phyloP scores from a whole-genome alignment of 2,329 filamentous ascomycete genomes.

The Sporothrix sp. region DNA sequence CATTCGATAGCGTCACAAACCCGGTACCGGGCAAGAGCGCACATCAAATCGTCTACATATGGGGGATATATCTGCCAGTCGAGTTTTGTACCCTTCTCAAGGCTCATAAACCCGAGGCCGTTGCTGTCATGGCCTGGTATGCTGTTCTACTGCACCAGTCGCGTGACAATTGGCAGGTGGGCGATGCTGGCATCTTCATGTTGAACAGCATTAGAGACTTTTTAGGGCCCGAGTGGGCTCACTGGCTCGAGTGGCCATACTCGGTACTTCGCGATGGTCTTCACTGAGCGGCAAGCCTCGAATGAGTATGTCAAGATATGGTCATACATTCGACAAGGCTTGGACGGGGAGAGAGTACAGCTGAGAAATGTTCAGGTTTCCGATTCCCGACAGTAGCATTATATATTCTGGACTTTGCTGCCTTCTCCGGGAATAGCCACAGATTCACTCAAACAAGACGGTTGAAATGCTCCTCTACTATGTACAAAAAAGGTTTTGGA shows the following conservation, averaged over 20 bases:
- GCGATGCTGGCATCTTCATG: constrained; percentile 23
- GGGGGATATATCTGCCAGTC: constrained; percentile 27
- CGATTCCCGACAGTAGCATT: too few relatives aligned
- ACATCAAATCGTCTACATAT: constrained; percentile 25
- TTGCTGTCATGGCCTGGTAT: constrained; percentile 32
- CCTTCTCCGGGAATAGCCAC: too few relatives aligned
- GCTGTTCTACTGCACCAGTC: constrained; percentile 31
- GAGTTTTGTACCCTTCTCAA: constrained; percentile 29
- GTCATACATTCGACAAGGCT: too few relatives aligned
- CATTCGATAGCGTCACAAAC: constrained; percentile 20
- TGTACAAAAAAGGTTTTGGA: too few relatives aligned
- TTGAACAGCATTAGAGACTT: constrained; percentile 21
- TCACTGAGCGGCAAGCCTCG: not conserved
- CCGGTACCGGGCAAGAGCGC: constrained; percentile 11
- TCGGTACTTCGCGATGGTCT: constrained; percentile 15
- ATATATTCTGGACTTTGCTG: too few relatives aligned
- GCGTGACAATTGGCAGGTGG: constrained; percentile 27
- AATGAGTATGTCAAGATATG: too few relatives aligned
- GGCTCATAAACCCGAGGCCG: constrained; percentile 29
- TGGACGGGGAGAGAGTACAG: too few relatives aligned
- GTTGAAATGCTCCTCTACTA: too few relatives aligned
- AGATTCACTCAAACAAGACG: too few relatives aligned
- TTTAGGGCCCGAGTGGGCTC: constrained; percentile 25
- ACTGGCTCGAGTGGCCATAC: constrained; percentile 23
- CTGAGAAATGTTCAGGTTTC: too few relatives aligned